phyloP scores from a whole-genome alignment of 495 filamentous ascomycete genomes.

The Aspergillus campestris region DNA sequence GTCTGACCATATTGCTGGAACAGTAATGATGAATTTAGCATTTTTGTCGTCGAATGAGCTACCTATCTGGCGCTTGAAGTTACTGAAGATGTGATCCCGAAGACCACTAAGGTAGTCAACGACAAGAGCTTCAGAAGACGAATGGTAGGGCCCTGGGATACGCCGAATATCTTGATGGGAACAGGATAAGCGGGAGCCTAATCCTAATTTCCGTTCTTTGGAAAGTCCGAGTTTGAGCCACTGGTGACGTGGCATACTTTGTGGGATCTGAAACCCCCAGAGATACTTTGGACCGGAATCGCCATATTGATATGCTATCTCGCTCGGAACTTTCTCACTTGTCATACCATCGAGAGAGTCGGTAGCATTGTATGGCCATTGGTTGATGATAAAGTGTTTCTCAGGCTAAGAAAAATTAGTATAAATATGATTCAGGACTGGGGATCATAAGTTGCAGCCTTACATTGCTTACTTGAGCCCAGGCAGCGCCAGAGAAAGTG shows the following conservation, averaged over 20 bases:
- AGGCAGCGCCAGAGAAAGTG: constrained; percentile 43
- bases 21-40: constrained; percentile 56
- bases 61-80: constrained; percentile 41
- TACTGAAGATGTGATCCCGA: constrained; percentile 13
- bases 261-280: constrained; percentile 46
- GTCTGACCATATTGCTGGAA: constrained; percentile 65
- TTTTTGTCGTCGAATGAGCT: constrained; percentile 52
- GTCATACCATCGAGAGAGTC: constrained; percentile 19
- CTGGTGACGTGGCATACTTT: constrained; percentile 30
- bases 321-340: constrained; percentile 29
- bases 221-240: constrained; percentile 48
- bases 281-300: constrained; percentile 9
- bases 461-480: constrained; percentile 30
- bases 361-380: constrained; percentile 15
- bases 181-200: constrained; percentile 10
- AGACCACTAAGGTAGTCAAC: constrained; percentile 55
- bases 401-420: constrained; percentile 13
- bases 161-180: constrained; percentile 6
- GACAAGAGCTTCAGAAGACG: constrained; percentile 51
- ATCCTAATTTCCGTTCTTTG: constrained; percentile 9
- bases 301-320: constrained; percentile 28
- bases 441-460: constrained; percentile 1
- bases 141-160: constrained; percentile 30
- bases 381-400: constrained; percentile 11
- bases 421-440: neutral